Evolutionary conservation across 2,329 filamentous ascomycete species (phyloP).

Genomic region (Aurifilum marmelostoma): DNA sequence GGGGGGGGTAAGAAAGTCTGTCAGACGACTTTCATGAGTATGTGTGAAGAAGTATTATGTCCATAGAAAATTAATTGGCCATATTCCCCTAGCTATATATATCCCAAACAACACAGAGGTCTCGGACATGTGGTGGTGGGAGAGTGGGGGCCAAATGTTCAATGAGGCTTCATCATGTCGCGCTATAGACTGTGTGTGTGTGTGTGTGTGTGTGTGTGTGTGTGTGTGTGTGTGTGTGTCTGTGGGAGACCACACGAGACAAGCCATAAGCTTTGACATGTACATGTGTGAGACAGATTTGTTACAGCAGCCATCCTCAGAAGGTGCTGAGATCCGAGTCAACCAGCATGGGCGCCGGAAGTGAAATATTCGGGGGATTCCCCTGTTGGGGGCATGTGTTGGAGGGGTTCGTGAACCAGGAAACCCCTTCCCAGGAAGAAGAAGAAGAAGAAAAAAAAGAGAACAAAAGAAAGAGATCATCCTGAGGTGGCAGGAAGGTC

Average conservation of each 20-base stretch:
- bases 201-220: background rate
- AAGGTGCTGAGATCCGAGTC: constrained; percentile 7
- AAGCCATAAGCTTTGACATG: background rate
- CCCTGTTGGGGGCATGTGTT: background rate
- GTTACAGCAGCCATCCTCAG: background rate
- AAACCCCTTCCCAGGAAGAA: too few relatives aligned
- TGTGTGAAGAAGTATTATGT: background rate
- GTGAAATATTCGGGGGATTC: background rate
- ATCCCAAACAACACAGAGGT: background rate
- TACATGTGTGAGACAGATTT: background rate
- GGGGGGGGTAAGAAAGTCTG: too few relatives aligned
- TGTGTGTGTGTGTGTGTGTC: background rate
- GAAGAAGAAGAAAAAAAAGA: background rate
- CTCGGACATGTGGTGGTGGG: constrained; percentile 3
- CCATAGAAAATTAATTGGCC: background rate
- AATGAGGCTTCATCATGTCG: background rate
- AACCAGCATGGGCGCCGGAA: background rate
- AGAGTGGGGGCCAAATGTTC: background rate
- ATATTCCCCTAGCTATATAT: background rate
- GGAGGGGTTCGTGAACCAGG: too few relatives aligned
- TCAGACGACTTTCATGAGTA: background rate
- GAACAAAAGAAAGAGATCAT: background rate
- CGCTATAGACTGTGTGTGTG: background rate
- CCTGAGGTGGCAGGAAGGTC: constrained; percentile 5
- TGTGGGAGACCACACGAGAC: background rate